Evolutionary conservation across 257 asterid species (phyloP), one percentile per base, ranked within the genome.

Genomic region (Solanum corneliomulleri): DNA sequence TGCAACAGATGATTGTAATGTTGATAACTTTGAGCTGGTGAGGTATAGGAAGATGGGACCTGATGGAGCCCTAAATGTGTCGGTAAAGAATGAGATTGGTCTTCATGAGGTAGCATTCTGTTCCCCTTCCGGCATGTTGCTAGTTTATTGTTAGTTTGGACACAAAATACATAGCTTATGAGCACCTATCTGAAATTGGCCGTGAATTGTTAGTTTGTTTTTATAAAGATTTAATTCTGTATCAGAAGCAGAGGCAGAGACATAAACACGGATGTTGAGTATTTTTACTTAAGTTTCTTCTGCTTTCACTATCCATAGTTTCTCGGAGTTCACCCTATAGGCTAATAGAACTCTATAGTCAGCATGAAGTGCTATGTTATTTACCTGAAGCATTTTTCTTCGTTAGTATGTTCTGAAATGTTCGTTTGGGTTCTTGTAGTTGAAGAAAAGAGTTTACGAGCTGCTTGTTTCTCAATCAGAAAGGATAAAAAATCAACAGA

Each of bases 41-140:
- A 91, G 88, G 88, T 97, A 95, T 81, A 96, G 98, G 68, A 93
- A 90, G 91, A 82, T 81, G 92, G 99, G 99, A 85, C 99, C 99
- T 84, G 96, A 92, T 85, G 99, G 96, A 88, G 96, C 99, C 58
- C 2, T 94, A 71, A 93, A 84, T 58, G 99, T 93, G 84, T 97
- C 99, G 72, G 97, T 93, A 76, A 94, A 39, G 89, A 93, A 88
- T 85, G 93, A 93, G 91, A 64, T 88, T 78, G 98, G 98, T 33
- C 92, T 97, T 87, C 89, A 89, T 60, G 95, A 97, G 97, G 99
- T 95, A 87, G 89, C 77, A 37, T 52, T 86, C 35, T 87, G 25
- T 78, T 87, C 42, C 71, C 82, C 86, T 83, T 41, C 64, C 7
- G 41, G 31, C 64, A 45, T 44, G 25, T 27, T 78, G 66, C 41